phyloP scores from a whole-genome alignment of 495 filamentous ascomycete genomes.

The Talaromyces thailandensis region DNA sequence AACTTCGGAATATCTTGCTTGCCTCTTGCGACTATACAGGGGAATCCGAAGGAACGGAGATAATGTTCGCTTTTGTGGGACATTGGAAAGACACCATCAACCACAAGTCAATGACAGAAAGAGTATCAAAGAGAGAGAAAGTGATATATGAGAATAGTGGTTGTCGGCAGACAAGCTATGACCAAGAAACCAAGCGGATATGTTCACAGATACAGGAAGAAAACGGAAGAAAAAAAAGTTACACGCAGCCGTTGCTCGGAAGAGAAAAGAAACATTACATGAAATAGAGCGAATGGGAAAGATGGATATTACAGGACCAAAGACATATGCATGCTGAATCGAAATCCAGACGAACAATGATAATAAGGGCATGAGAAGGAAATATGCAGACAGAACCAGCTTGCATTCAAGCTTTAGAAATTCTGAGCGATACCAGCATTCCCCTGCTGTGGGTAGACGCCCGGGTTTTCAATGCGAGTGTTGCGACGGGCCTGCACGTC shows the following conservation, averaged over 20 bases:
- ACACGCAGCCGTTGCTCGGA: conserved; percentile 1
- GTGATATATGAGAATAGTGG: neutral
- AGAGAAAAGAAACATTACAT: neutral
- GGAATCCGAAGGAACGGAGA: neutral
- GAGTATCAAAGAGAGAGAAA: neutral
- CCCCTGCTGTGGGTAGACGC: conserved; percentile 76
- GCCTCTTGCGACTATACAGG: neutral
- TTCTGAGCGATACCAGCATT: conserved; percentile 98
- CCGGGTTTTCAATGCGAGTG: conserved; percentile 85
- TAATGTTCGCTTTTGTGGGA: neutral
- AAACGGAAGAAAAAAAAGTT: neutral
- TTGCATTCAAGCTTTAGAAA: conserved; percentile 46
- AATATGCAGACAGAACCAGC: neutral
- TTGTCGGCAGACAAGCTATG: conserved; percentile 2
- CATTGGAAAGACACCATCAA: neutral
- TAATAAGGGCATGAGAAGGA: neutral
- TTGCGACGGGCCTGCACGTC: conserved; percentile 87
- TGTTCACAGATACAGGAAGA: conserved; percentile 1
- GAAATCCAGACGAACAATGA: neutral
- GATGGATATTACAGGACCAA: neutral
- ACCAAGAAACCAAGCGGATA: neutral
- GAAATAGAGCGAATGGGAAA: neutral
- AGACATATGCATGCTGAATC: conserved; percentile 1
- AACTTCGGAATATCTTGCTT: neutral
- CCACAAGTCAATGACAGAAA: neutral